Conservation (phyloP, 148 eudicot genomes). For the Diospyros lotus region DNA sequence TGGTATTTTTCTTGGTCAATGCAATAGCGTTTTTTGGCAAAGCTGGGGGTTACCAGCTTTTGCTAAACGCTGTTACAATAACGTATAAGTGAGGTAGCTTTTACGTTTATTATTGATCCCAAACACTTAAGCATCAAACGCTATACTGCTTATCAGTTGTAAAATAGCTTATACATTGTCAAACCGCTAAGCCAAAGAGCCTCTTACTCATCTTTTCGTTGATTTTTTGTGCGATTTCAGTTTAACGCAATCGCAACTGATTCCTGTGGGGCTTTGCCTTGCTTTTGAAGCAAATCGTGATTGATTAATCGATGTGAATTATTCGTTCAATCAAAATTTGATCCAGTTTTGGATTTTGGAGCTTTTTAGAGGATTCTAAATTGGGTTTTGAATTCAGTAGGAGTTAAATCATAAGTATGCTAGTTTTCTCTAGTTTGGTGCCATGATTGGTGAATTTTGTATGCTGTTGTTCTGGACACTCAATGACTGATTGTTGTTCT, state of each 20-base stretch:
- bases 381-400: conserved; percentile 15
- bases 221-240: conserved; percentile 13
- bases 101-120: no score
- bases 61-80: no score
- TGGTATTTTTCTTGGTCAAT: no score
- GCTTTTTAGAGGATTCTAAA: conserved; percentile 1
- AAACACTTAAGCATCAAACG: no score
- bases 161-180: no score
- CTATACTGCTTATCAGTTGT: no score
- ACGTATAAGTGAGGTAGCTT: no score
- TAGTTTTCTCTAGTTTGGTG: not conserved
- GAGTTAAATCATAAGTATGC: not conserved
- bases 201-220: conserved; percentile 8
- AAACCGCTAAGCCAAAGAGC: no score
- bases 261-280: conserved; percentile 13
- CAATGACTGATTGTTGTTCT: not conserved
- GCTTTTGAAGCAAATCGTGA: conserved; percentile 6
- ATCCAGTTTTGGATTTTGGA: conserved; percentile 7
- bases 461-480: conserved; percentile 2
- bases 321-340: not conserved
- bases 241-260: conserved; percentile 15
- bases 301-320: conserved; percentile 11
- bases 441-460: conserved; percentile 3
- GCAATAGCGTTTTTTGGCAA: no score
- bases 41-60: no score